Evolutionary conservation across 1,139 yeast genomes (phyloP), one percentile per base, ranked within the genome.

Genomic region (Hyphopichia burtonii): DNA sequence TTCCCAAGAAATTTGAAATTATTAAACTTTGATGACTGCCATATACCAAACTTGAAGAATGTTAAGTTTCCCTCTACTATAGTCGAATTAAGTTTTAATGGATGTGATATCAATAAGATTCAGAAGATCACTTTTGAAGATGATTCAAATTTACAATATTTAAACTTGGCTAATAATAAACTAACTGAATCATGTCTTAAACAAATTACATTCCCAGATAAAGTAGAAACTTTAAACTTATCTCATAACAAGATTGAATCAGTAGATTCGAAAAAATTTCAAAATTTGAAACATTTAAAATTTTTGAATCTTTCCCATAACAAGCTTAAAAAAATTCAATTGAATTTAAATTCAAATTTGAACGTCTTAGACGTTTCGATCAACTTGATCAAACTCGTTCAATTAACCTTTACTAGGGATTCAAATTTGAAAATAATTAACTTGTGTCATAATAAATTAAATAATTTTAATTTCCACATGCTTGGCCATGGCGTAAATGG

Each of bases 11-110:
- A 43, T 11, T 39, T 59, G 5, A 42, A 42, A 34, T 51, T 56
- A 6, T 39, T 61, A 25, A 59, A 55, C 44, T 44, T 60, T 34
- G 65, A 61, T 44, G 54, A 52, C 37, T 59, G 61, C 40, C 22
- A 39, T 15, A 36, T 61, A 14, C 31, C 40, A 12, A 33, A 19
- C 2, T 33, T 58, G 9, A 41, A 41, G 22, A 41, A 49, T 37
- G 22, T 50, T 4, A 40, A 38, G 6, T 51, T 56, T 38, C 51
- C 50, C 4, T 38, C 46, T 5, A 37, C 48, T 2, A 38, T 61
- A 18, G 39, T 37, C 30, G 63, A 59, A 35, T 44, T 61, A 36
- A 58, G 63, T 42, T 42, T 57, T 20, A 48, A 44, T 36, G 65
- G 64, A 0, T 58, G 65, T 44, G 47, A 46, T 10, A 44, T 60